Base-by-base conservation (phyloP, 2,329 filamentous ascomycete genomes). In the Fusarium proliferatum region DNA sequence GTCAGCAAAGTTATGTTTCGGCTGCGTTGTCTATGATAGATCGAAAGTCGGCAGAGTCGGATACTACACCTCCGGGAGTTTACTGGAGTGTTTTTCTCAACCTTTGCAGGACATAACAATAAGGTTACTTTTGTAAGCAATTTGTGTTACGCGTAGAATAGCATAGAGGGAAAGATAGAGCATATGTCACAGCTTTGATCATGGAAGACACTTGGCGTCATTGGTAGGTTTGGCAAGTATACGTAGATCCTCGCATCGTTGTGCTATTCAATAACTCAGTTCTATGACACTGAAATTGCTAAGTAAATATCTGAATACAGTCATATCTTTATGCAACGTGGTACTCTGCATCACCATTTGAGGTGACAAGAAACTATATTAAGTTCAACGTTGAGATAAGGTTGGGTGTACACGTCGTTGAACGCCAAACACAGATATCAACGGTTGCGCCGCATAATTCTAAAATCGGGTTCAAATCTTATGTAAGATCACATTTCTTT, bases 371-470 rank as follows among this genome's bases (percentile, higher is more conserved):
- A 59, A 53, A 33, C 10, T 19, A 51, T 38, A 28, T 17, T 26
- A 51, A 26, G 51, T 59, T 66, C 26, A 66, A 65, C 38, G 41
- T 46, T 43, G 5, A 68, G 46, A 55, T 56, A 63, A 68, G 56
- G 56, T 63, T 53, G 33, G 42, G 11, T 43, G 33, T 38, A 63
- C 48, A 68, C 26, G 56, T 68, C 26, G 56, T 68, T 56, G 19
- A 55, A 63, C 48, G 34, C 21, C 16, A 41, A 55, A 49, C 46
- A 26, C 26, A 62, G 41, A 62, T 49, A 53, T 49, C 16, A 68
- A 55, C 56, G 48, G 48, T 23, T 43, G 33, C 26, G 36, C 49
- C n/a, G 38, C 42, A 36, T 63, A 10, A 9, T 55, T 56, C 39
- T 38, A 23, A n/a, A 63, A 63, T 2, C 10, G 17, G n/a, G 2